These are phyloP conservation scores for Pichia cephalocereana DNA, from an alignment of 805 yeast species.

Conservation along the genomic window DNA sequence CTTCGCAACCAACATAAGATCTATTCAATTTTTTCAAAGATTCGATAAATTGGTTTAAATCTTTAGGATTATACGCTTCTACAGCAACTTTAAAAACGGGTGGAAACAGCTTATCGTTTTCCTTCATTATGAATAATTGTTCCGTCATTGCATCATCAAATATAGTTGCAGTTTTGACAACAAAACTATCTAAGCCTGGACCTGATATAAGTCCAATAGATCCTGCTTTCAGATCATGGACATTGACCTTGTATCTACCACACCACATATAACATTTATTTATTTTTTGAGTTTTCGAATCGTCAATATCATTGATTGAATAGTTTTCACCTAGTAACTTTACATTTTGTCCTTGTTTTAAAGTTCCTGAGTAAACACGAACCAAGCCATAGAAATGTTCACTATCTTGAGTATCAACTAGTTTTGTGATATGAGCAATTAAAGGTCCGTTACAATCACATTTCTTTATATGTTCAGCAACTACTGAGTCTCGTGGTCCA, in stretches of 20 bases:
- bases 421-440: constrained; percentile 48
- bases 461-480: constrained; percentile 14
- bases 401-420: constrained; percentile 48
- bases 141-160: constrained; percentile 21
- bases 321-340: constrained; percentile 49
- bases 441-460: constrained; percentile 35
- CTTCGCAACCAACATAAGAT: constrained; percentile 54
- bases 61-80: constrained; percentile 73
- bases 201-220: constrained; percentile 63
- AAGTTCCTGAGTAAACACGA: constrained; percentile 52
- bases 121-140: constrained; percentile 28
- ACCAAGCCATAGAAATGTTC: constrained; percentile 46
- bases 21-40: constrained; percentile 56
- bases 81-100: constrained; percentile 75
- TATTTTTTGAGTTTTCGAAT: constrained; percentile 32
- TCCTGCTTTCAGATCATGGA: constrained; percentile 41
- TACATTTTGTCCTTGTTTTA: constrained; percentile 39
- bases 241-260: constrained; percentile 58
- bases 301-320: constrained; percentile 43
- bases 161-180: constrained; percentile 56
- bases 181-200: constrained; percentile 36
- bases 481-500: constrained; percentile 16
- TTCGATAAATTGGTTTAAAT: constrained; percentile 62
- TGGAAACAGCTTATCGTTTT: constrained; percentile 35
- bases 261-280: constrained; percentile 46